Base-by-base conservation (phyloP, 2,329 filamentous ascomycete species). In the Golovinomyces cichoracearum region DNA sequence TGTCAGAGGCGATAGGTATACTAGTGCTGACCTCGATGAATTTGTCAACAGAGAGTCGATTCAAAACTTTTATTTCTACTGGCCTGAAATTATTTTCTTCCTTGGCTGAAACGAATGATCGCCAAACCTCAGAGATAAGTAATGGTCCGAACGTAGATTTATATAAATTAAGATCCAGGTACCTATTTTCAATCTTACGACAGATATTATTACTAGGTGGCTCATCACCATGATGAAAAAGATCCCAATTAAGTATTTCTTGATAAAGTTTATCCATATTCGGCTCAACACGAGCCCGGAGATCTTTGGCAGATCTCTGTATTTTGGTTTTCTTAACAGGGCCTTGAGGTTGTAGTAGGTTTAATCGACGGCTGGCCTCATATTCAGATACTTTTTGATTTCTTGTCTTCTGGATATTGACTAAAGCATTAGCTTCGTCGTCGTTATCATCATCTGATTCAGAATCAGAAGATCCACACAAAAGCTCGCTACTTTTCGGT, bases 51-150 rank as follows among this genome's bases (percentile, higher is more conserved):
- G 78, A 90, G 58, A 90, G 78, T 52, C 90, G 80, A 57, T 81
- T 92, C 46, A 82, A 73, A 48, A 98, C 74, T 59, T 86, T 92
- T 62, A 95, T 76, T 51, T 85, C 83, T 58, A 93, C 92, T 0
- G 83, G 68, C 59, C 80, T 84, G 53, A 77, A 76, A 19, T 73
- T 81, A 45, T 78, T 75, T 62, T 98, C 90, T 58, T 94, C 84
- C 61, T 86, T 86, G 19, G 83, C 74, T 46, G 84, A 86, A 47
- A 92, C 78, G 61, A 98, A 90, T 4, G 83, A 82, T 60, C 92
- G 82, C 90, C 90, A 98, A 26, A 88, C 88, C 66, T 98, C 90
- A 23, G 93, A 79, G 26, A 90, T 76, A 29, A 98, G 70, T 21
- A 98, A 69, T 5, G 88, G 86, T 55, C 92, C 78, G 63, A 98